Conservation (phyloP, 169 alveolate genomes). For the Plasmodium fragile region DNA sequence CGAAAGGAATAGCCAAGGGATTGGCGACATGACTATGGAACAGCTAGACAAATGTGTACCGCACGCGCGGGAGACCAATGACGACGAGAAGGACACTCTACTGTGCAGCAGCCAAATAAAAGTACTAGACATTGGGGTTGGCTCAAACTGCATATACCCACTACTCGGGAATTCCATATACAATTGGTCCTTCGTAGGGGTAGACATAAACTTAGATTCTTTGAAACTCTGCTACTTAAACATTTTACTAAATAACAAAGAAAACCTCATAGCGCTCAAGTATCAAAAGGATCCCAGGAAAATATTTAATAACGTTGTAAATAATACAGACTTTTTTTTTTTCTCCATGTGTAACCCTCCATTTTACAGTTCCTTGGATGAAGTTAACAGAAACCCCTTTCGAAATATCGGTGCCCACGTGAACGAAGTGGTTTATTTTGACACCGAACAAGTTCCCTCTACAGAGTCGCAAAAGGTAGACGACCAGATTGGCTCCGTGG, state of each 20-base stretch:
- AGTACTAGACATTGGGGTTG: constrained; percentile 86
- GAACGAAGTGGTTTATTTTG: constrained; percentile 51
- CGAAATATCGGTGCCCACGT: constrained; percentile 37
- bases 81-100: neutral
- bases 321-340: constrained; percentile 45
- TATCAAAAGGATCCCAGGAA: constrained; percentile 56
- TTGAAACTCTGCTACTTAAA: constrained; percentile 34
- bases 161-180: constrained; percentile 80
- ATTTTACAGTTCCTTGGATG: constrained; percentile 31
- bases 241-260: constrained; percentile 40
- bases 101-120: constrained; percentile 70
- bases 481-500: neutral
- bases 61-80: neutral
- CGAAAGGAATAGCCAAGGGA: neutral
- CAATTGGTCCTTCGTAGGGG: constrained; percentile 83
- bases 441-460: neutral
- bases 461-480: neutral
- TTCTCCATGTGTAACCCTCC: constrained; percentile 73
- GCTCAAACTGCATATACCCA: constrained; percentile 86
- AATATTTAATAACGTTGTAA: constrained; percentile 36
- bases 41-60: neutral
- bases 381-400: constrained; percentile 62
- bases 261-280: constrained; percentile 56
- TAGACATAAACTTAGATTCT: constrained; percentile 48
- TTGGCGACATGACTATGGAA: neutral